Evolutionary conservation across 208 protist species (phyloP).

Genomic region (Wallacemonas sp.): DNA sequence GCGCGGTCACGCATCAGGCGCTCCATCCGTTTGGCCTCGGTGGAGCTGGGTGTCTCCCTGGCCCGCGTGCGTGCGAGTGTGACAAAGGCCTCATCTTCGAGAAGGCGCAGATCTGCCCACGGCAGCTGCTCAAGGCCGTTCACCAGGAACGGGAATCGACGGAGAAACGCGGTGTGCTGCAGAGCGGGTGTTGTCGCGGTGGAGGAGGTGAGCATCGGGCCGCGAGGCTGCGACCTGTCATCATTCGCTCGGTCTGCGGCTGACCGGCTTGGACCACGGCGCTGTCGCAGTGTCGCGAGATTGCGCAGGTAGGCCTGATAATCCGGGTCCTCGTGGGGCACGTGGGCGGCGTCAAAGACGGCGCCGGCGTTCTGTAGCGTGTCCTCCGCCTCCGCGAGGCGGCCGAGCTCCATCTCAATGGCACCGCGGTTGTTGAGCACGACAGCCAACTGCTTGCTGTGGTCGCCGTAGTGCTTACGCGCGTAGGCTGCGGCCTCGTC

Average conservation of each 20-base stretch:
- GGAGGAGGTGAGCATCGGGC: background rate
- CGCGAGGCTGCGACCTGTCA: too few species aligned
- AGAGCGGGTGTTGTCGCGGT: background rate
- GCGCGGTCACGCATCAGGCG: slow-evolving; percentile 50
- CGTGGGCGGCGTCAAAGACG: slow-evolving; percentile 45
- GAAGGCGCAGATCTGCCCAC: slow-evolving; percentile 55
- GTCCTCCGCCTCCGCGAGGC: slow-evolving; percentile 39
- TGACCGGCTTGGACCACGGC: slow-evolving; percentile 16
- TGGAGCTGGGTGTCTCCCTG: slow-evolving; percentile 18
- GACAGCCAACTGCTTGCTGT: slow-evolving; percentile 60
- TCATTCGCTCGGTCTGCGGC: background rate
- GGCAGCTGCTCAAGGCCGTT: slow-evolving; percentile 43
- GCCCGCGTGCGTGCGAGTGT: slow-evolving; percentile 47
- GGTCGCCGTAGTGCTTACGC: slow-evolving; percentile 44
- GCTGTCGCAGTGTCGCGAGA: slow-evolving; percentile 32
- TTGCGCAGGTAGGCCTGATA: slow-evolving; percentile 74
- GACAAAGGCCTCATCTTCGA: slow-evolving; percentile 66
- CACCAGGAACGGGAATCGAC: slow-evolving; percentile 65
- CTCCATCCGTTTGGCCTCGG: slow-evolving; percentile 40
- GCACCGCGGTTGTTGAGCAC: slow-evolving; percentile 65
- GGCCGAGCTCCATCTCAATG: slow-evolving; percentile 70
- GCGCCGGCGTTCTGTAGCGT: slow-evolving; percentile 41
- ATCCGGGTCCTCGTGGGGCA: slow-evolving; percentile 58
- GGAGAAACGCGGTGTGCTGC: slow-evolving; percentile 37
- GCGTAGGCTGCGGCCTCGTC: slow-evolving; percentile 63